Base-by-base conservation (phyloP, 768 basidiomycete genomes). In the Lyophyllum shimeji region DNA sequence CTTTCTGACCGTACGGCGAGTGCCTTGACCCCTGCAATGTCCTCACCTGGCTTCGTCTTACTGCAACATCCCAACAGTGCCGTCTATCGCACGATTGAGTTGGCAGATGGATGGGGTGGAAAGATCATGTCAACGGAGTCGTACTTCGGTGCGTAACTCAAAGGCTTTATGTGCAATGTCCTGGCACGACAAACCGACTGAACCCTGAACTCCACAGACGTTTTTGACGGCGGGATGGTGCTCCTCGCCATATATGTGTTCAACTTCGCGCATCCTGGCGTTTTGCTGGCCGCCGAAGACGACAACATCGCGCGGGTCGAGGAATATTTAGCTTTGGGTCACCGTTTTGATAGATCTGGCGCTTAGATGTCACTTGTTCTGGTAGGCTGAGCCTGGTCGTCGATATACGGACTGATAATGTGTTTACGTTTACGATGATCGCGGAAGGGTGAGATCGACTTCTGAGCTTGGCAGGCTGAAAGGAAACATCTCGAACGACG, bases 1-100 rank as follows among this genome's bases (percentile, higher is more conserved):
- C 1, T 72, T 75, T 57, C 69, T 86, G 55, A 74, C 82, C 60
- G 78, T 84, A 53, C 75, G 84, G 77, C 78, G 55, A 25, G 75
- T 42, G n/a, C 15, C 1, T 13, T 37, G 34, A 37, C 7, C 15
- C 8, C 29, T 3, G 3, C 34, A 37, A 17, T 37, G 34, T 37
- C 34, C 42, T 27, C 7, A 7, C 43, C 12, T 24, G 15, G 29
- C 4, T 29, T 37, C 34, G n/a, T 37, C 34, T 8, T 37, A 6
- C 15, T 17, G 12, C 3, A 12, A 17, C 3, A 12, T 47, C 15
- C n/a, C 15, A 18, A 13, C 37, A 78, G 77, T 50, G 73, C 76
- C 11, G 63, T 83, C 8, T 85, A 82, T 64, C 77, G 83, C 46
- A 79, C 79, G 0, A 67, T 78, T 42, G 82, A 83, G 63, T 65